phyloP scores from a whole-genome alignment of 2,329 filamentous ascomycete species.

The Xylaria sp. region DNA sequence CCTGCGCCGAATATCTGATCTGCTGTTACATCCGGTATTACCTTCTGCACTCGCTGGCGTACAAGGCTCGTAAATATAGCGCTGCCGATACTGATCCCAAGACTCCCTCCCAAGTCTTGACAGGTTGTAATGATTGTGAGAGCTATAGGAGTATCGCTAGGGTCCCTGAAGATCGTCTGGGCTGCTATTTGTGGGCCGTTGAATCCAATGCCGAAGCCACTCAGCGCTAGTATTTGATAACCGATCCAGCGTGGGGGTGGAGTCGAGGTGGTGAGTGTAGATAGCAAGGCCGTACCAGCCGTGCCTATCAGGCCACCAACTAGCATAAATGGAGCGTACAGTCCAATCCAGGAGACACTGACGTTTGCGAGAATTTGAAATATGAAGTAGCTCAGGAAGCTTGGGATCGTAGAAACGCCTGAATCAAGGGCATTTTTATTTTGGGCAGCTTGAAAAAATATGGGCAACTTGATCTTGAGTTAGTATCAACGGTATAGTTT shows the following conservation, averaged over 20 bases:
- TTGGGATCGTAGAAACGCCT: not conserved
- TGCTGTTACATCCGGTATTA: not conserved
- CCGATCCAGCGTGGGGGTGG: not conserved
- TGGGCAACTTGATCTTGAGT: not conserved
- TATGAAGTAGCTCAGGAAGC: conserved; percentile 1
- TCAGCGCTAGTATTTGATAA: conserved; percentile 1
- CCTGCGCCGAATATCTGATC: not conserved
- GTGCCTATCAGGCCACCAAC: not conserved
- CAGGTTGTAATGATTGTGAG: not conserved
- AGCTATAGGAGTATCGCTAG: not conserved
- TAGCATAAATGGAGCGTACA: not conserved
- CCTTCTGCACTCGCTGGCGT: not conserved
- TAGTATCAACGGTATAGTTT: not conserved
- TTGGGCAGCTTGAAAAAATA: not conserved
- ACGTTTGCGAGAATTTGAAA: not conserved
- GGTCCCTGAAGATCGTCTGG: not conserved
- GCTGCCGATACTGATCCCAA: not conserved
- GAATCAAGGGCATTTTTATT: not conserved
- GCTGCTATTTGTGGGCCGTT: not conserved
- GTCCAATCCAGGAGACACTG: not conserved
- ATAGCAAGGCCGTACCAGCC: not conserved
- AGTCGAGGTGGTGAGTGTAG: not conserved
- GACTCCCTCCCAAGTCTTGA: not conserved
- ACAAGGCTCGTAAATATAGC: not conserved
- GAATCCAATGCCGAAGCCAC: not conserved